Evolutionary conservation across 2,329 filamentous ascomycete genomes (phyloP), one percentile per base, ranked within the genome.

Genomic region (Lasiodiplodia theobromae): DNA sequence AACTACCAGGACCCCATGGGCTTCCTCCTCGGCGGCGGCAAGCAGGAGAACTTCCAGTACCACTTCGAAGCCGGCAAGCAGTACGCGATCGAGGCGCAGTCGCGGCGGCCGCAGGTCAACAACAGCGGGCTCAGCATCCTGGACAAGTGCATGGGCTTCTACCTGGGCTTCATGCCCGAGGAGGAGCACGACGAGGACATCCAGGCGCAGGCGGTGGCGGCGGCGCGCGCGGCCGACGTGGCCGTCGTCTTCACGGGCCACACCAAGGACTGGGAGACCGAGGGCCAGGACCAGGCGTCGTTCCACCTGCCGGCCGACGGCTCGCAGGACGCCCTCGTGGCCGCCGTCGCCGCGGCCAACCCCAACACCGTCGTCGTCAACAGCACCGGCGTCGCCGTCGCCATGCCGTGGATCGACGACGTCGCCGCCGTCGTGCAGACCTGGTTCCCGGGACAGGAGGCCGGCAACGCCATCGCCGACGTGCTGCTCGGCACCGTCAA

Each of bases 381-480:
- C 75, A 91, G 94, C 76, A 92, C 90, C 1, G 92, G 92, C 38
- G 92, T 91, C 0, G 91, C 92, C 0, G 86, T 91, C 28, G 83
- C 85, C 7, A 89, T 92, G 89, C 90, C 90, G n/a, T 94, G 91
- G 91, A 87, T 83, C 1, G 82, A 87, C 71, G 78, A 84, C 23
- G 88, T 91, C 3, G 86, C 89, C 3, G 87, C 89, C 2, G 88
- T 93, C 37, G 75, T 94, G 0, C 91, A 93, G 75, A 86, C 91
- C 8, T 96, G 92, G 92, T 96, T 94, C 75, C 91, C 92, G 69
- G 93, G 93, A 18, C 93, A 96, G 74, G 92, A 96, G 81, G 91
- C 91, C 7, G 92, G 92, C 10, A 93, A 94, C 75, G 90, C 89
- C 12, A 90, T 96, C 71, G 92, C 91, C 0, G 92, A 95, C 72